Evolutionary conservation across 2,329 filamentous ascomycete species (phyloP).

Genomic region (Dothideomycetes sp.): DNA sequence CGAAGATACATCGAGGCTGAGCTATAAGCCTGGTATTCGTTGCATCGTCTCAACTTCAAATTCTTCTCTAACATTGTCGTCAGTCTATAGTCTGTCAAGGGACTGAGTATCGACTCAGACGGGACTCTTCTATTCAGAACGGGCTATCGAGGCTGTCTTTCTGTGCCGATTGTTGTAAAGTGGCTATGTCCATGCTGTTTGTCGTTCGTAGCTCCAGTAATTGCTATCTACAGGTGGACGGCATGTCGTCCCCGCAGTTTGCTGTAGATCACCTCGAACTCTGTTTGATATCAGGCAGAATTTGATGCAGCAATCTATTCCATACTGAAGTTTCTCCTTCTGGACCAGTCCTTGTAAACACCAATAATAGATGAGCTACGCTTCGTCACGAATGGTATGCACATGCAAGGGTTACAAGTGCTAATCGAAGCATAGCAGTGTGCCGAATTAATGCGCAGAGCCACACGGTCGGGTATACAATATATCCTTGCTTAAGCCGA

Average conservation of each 20-base stretch:
- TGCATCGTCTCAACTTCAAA: too few species aligned
- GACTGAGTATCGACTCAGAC: too few species aligned
- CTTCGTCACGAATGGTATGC: background rate
- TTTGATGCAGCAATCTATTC: background rate
- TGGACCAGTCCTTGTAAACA: background rate
- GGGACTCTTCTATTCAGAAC: too few species aligned
- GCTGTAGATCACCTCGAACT: background rate
- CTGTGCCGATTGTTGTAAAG: too few species aligned
- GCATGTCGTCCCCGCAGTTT: background rate
- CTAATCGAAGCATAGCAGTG: background rate
- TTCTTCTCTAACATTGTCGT: too few species aligned
- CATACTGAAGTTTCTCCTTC: background rate
- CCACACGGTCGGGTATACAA: conserved; percentile 3
- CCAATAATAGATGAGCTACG: background rate
- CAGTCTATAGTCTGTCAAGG: too few species aligned
- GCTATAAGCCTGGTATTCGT: too few species aligned
- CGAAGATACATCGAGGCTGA: too few species aligned
- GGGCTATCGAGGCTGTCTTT: too few species aligned
- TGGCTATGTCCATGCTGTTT: too few species aligned
- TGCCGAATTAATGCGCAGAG: background rate
- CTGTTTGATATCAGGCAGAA: conserved; percentile 2
- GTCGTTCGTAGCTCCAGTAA: too few species aligned
- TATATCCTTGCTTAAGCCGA: background rate
- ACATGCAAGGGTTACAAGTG: background rate
- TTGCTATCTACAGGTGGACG: too few species aligned